Conservation (phyloP, 1,284 basidiomycete species). For the Papiliotrema fonsecae region DNA sequence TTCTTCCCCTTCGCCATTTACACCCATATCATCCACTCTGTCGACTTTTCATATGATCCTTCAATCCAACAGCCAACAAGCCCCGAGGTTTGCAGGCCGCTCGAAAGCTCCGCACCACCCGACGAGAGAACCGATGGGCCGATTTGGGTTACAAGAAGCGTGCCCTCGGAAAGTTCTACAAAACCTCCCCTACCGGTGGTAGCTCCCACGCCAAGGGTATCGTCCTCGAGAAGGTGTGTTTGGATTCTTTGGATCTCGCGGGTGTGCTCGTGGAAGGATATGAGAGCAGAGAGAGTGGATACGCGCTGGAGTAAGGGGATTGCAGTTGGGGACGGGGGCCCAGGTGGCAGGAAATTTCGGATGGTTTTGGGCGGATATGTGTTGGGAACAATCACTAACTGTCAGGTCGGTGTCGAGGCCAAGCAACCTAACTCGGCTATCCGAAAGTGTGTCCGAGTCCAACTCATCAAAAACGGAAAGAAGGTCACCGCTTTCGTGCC, state of each 20-base stretch:
- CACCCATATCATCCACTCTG: neutral
- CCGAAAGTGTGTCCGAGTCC: constrained; percentile 99
- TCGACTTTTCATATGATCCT: neutral
- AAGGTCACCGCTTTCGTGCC: constrained; percentile 90
- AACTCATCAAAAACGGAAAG: constrained; percentile 99
- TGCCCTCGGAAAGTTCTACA: constrained; percentile 98
- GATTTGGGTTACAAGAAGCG: constrained; percentile 99
- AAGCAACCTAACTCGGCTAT: constrained; percentile 97
- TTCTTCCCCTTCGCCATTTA: neutral
- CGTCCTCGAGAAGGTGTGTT: constrained; percentile 84
- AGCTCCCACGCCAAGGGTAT: constrained; percentile 99
- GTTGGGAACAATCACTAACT: neutral
- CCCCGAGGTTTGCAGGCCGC: constrained; percentile 99
- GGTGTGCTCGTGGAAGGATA: neutral
- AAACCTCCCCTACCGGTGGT: constrained; percentile 98
- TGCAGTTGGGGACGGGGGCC: neutral
- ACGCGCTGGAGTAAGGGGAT: neutral
- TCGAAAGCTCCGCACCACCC: constrained; percentile 92
- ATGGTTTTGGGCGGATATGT: neutral
- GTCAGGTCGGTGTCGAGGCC: constrained; percentile 58
- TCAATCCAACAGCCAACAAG: constrained; percentile 66
- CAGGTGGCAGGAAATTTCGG: neutral
- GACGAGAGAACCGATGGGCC: constrained; percentile 98
- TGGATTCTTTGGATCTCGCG: neutral
- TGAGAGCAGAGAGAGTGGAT: neutral